These are phyloP conservation scores for Globisporangium carolinianum DNA, from an alignment of 352 stramenopile species.

Conservation along the genomic window DNA sequence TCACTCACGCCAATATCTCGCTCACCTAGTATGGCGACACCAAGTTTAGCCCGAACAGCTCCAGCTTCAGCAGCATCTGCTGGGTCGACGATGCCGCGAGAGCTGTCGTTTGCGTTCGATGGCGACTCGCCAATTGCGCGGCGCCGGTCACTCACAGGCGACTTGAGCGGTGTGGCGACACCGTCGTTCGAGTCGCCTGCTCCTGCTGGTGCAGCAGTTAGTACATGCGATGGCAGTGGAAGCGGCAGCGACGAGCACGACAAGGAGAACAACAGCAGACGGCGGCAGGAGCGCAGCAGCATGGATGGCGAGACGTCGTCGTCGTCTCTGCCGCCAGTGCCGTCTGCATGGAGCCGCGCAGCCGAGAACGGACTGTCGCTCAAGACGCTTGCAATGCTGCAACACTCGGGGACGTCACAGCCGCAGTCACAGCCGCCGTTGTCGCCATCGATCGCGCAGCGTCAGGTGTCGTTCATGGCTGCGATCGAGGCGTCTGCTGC, in stretches of 20 bases:
- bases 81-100: neutral
- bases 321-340: slow-evolving; percentile 1
- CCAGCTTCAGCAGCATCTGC: neutral
- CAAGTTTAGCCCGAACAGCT: neutral
- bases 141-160: neutral
- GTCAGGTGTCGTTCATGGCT: slow-evolving; percentile 44
- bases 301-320: too few species aligned
- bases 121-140: slow-evolving; percentile 20
- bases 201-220: too few species aligned
- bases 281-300: too few species aligned
- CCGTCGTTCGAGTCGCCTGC: slow-evolving; percentile 19
- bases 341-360: neutral
- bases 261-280: slow-evolving; percentile 23
- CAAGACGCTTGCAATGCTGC: too few species aligned
- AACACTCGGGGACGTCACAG: neutral
- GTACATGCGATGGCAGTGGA: too few species aligned
- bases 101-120: slow-evolving; percentile 20
- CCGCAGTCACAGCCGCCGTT: neutral
- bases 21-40: too few species aligned
- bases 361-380: neutral
- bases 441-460: slow-evolving; percentile 20
- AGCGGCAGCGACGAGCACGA: slow-evolving; percentile 13
- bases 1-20: slow-evolving; percentile 3
- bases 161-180: neutral
- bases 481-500: slow-evolving; percentile 29